phyloP scores from a whole-genome alignment of 495 filamentous ascomycete species.

The Aspergillus mulundensis region DNA sequence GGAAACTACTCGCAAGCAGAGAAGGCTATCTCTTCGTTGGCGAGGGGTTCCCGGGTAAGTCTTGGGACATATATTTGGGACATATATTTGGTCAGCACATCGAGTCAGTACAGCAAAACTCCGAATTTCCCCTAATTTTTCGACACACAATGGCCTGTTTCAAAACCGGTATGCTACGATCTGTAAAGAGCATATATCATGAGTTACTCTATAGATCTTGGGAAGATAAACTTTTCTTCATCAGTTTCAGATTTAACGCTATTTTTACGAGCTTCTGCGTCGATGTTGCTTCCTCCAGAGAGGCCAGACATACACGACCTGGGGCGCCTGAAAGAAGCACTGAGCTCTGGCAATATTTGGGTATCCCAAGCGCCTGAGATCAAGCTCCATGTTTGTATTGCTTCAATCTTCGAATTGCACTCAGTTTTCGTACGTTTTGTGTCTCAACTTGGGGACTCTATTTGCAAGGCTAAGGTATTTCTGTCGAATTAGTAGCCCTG shows the following conservation, averaged over 20 bases:
- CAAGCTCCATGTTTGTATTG: constrained; percentile 22
- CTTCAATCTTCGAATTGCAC: not conserved
- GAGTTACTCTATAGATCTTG: constrained; percentile 14
- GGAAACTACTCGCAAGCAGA: too few species aligned
- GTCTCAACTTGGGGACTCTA: constrained; percentile 17
- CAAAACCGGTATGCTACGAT: not conserved
- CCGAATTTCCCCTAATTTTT: not conserved
- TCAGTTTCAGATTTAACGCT: constrained; percentile 9
- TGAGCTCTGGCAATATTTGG: constrained; percentile 22
- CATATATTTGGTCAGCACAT: not conserved
- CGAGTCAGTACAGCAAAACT: too few species aligned
- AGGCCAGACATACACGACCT: not conserved
- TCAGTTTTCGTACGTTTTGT: constrained; percentile 11
- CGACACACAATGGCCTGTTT: not conserved
- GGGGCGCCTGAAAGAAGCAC: constrained; percentile 1
- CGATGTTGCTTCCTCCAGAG: constrained; percentile 3
- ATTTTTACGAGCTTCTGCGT: constrained; percentile 9
- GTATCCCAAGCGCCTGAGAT: constrained; percentile 29
- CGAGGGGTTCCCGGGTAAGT: too few species aligned
- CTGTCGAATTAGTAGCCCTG: not conserved
- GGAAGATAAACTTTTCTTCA: constrained; percentile 5
- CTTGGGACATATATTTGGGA: too few species aligned
- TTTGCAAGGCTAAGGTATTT: constrained; percentile 29
- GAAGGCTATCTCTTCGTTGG: too few species aligned
- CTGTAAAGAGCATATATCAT: constrained; percentile 4